These are phyloP conservation scores for Excoecaria cochinchinensis DNA, from an alignment of 345 rosid species.

Conservation along the genomic window DNA sequence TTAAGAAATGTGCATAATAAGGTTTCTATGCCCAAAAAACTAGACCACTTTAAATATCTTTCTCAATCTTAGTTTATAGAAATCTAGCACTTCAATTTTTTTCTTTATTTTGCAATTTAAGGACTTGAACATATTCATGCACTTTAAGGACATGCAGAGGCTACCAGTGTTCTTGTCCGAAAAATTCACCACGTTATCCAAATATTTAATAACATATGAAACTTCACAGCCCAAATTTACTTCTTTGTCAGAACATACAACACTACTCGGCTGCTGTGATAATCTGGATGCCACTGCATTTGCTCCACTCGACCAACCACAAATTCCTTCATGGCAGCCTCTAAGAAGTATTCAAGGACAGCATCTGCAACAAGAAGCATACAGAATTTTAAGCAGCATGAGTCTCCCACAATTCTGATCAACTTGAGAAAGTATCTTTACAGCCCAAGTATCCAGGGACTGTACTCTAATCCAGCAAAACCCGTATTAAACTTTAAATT, in stretches of 20 bases:
- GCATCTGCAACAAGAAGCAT: constrained; percentile 46
- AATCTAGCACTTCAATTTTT: no score
- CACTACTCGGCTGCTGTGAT: constrained; percentile 59
- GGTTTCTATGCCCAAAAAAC: no score
- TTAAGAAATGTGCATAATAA: no score
- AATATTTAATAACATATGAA: no score
- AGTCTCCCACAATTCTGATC: neutral
- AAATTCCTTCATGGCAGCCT: constrained; percentile 63
- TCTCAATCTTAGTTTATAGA: no score
- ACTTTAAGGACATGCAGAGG: no score
- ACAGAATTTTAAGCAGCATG: neutral
- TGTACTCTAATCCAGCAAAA: constrained; percentile 41
- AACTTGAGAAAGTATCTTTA: constrained; percentile 21
- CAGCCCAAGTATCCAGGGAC: constrained; percentile 71
- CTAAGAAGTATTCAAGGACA: constrained; percentile 77
- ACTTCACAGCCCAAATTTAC: constrained; percentile 24
- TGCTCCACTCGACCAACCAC: constrained; percentile 73
- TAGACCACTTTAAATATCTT: no score
- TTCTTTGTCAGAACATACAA: constrained; percentile 76
- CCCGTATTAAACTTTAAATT: neutral
- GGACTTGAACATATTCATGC: no score
- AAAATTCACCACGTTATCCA: no score
- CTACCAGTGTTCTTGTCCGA: no score
- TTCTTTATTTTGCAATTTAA: no score
- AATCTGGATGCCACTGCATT: constrained; percentile 83